Percentiles rank a stretch among this genome's conserved stretches.
Conservation (phyloP, 768 basidiomycete genomes). For the Calvatia gigantea region DNA sequence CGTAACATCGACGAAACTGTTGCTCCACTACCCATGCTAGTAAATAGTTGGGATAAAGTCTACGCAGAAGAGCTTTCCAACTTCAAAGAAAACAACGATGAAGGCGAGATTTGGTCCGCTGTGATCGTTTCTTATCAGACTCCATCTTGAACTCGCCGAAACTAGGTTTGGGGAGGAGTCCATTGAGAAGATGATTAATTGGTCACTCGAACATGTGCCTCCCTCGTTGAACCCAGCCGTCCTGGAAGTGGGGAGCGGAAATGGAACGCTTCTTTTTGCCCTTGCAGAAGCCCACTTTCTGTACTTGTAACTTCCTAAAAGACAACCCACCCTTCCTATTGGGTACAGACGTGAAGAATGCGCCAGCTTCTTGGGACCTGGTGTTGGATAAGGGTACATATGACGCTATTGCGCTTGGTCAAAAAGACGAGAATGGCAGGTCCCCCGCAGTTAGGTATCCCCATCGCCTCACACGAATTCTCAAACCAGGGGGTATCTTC, state of each 20-base stretch:
- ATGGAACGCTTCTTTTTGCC: conserved; percentile 72
- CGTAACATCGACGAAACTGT: conserved; percentile 20
- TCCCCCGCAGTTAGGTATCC: conserved; percentile 60
- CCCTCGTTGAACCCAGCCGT: conserved; percentile 43
- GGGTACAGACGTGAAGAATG: conserved; percentile 16
- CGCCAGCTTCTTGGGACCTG: conserved; percentile 57
- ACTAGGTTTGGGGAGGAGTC: conserved; percentile 77
- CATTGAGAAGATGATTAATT: conserved; percentile 76
- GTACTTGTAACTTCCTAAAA: conserved; percentile 60
- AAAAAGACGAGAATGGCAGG: conserved; percentile 49
- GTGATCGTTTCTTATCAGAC: conserved; percentile 1
- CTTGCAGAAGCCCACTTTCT: conserved; percentile 59
- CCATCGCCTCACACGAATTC: conserved; percentile 44
- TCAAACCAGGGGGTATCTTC: conserved; percentile 68
- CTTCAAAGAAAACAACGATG: conserved; percentile 76
- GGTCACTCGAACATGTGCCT: conserved; percentile 57
- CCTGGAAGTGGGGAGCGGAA: conserved; percentile 79
- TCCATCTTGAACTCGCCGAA: not conserved
- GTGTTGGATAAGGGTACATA: conserved; percentile 87
- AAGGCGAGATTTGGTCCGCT: conserved; percentile 80
- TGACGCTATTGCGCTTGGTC: conserved; percentile 76
- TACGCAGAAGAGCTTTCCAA: conserved; percentile 70
- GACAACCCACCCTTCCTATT: conserved; percentile 41
- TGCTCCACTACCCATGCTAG: not conserved
- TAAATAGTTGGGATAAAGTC: conserved; percentile 69